A percentile compares a stretch with the other conserved stretches of the same genome.
Evolutionary conservation across 441 rosid genomes (phyloP).

Genomic region (Erodium texanum): DNA sequence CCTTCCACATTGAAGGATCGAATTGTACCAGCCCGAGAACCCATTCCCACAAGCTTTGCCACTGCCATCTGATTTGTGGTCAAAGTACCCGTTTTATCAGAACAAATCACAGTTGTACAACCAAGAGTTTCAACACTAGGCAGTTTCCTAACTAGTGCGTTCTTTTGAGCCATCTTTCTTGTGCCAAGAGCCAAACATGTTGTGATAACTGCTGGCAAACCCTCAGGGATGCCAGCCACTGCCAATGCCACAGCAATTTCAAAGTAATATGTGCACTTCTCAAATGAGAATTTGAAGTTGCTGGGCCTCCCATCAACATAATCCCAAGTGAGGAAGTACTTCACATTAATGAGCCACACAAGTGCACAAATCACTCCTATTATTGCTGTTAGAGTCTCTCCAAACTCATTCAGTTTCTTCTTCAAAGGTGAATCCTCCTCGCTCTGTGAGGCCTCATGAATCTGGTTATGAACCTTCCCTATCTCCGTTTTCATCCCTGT

Average conservation of each 20-base stretch:
- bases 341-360: constrained; percentile 9
- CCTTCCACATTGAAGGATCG: constrained; percentile 39
- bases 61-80: constrained; percentile 48
- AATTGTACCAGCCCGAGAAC: constrained; percentile 14
- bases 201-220: constrained; percentile 42
- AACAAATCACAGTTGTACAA: constrained; percentile 44
- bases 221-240: constrained; percentile 43
- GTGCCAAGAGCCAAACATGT: constrained; percentile 44
- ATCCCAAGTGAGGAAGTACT: constrained; percentile 34
- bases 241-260: constrained; percentile 43
- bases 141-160: constrained; percentile 38
- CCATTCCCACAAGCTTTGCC: constrained; percentile 33
- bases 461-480: constrained; percentile 37
- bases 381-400: background rate
- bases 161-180: constrained; percentile 15
- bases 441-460: constrained; percentile 30
- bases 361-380: background rate
- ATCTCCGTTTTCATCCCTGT: constrained; percentile 41
- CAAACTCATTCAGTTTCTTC: constrained; percentile 24
- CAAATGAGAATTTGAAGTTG: constrained; percentile 37
- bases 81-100: constrained; percentile 45
- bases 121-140: constrained; percentile 47
- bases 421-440: constrained; percentile 44
- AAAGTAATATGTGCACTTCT: constrained; percentile 40
- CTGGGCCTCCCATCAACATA: constrained; percentile 33